Base-by-base conservation (phyloP, 306 rosid genomes). In the Ochetophila trinervis region DNA sequence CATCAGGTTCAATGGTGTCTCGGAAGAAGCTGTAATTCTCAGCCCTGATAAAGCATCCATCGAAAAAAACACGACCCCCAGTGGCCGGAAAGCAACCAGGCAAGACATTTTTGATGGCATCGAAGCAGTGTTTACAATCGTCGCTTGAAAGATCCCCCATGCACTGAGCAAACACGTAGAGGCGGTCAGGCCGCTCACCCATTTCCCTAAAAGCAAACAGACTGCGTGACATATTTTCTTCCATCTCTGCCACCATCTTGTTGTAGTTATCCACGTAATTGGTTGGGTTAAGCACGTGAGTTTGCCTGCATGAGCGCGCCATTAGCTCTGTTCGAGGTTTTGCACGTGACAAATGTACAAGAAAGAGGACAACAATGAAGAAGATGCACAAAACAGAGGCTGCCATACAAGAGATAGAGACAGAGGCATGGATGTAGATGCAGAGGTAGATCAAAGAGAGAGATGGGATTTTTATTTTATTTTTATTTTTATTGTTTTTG, bases 161-260 rank as follows among this genome's bases (percentile, higher is more conserved):
- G 63, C 85, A 81, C 40, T 81, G 85, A 0, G 79, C 21, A 40
- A 71, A 62, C 32, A 76, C 5, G 60, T 72, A 57, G 24, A 76
- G 20, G 7, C 77, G 74, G 2, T 80, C 42, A 5, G 85, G 76
- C 8, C 44, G 34, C 9, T 59, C 69, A 17, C 79, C 76, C 35
- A 13, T 56, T 74, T 63, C 77, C 19, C 58, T 27, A 4, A 60
- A 4, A 8, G 79, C 60, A 34, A 52, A 76, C 45, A 69, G 57
- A 23, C 40, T 15, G 0, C 24, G 22, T 17, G 1, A 34, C 74
- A 81, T 59, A 8, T 61, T 57, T 2, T 12, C 60, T 5, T 22
- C 42, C 85, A 77, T 65, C 1, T 23, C 36, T 1, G 0, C 11
- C 19, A 58, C 51, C 30, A 70, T 8, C 34, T 8, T 23, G 24